Evolutionary conservation across 805 yeast genomes (phyloP).

Genomic region (Ogataea chonburiensis): DNA sequence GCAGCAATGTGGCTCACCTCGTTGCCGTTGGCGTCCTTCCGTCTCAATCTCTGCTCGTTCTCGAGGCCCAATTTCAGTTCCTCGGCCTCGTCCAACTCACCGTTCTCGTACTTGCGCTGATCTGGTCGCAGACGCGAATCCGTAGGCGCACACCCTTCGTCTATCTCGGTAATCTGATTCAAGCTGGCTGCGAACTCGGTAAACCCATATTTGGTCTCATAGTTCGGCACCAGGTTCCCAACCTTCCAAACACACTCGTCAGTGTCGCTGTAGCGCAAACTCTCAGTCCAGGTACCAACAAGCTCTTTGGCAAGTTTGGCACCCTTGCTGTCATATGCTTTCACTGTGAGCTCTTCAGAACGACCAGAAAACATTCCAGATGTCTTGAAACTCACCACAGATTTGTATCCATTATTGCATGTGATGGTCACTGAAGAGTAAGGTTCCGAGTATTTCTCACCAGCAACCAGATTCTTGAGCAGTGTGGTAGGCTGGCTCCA

Average conservation of each 20-base stretch:
- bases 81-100: conserved; percentile 72
- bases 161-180: conserved; percentile 75
- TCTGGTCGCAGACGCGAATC: conserved; percentile 93
- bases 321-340: conserved; percentile 39
- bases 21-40: conserved; percentile 53
- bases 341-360: conserved; percentile 62
- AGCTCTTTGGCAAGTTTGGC: conserved; percentile 38
- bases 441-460: conserved; percentile 93
- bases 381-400: conserved; percentile 68
- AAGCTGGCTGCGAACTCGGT: conserved; percentile 78
- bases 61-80: conserved; percentile 64
- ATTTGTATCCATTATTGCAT: conserved; percentile 66
- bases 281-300: conserved; percentile 83
- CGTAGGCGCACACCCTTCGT: conserved; percentile 72
- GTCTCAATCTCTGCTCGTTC: conserved; percentile 73
- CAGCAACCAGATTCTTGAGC: conserved; percentile 85
- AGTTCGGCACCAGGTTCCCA: conserved; percentile 59
- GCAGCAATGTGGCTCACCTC: conserved; percentile 51
- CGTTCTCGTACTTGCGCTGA: conserved; percentile 66
- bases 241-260: conserved; percentile 63
- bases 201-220: conserved; percentile 75
- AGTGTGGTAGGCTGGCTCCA: conserved; percentile 85
- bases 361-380: conserved; percentile 87
- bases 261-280: conserved; percentile 45
- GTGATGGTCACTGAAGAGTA: conserved; percentile 61